Base-by-base conservation (phyloP, 2,329 filamentous ascomycete species). In the Rhexocercosporidium sp. region DNA sequence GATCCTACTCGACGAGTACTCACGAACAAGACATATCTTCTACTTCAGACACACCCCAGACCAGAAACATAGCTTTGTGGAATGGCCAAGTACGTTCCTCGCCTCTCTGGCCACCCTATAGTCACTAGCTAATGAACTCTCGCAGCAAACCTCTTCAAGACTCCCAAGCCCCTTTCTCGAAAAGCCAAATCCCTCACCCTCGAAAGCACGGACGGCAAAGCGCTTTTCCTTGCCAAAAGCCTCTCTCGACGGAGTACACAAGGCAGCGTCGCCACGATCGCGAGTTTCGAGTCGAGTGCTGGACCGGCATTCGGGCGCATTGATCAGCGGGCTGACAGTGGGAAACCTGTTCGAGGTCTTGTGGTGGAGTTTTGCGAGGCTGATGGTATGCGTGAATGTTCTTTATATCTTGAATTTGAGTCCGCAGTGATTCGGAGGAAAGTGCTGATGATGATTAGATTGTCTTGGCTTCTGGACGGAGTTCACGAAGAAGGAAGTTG, bases 31-130 rank as follows among this genome's bases (percentile, higher is more conserved):
- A 12, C 66, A 62, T 20, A 71, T 72, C 14, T 62, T 72, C 12
- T 72, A 72, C 51, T 72, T 72, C 57, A 64, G 67, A 34, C 66
- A 70, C 31, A 70, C 64, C 14, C 47, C 59, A 11, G 67, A 70
- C 27, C 69, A 70, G 18, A 71, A 65, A 60, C 57, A 66, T 18
- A 66, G 64, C 5, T 74, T 72, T 44, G 70, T 71, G 27, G 68
- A 74, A 66, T 71, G 68, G 68, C 70, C 72, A 47, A 64, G 70
- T 72, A 66, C 16, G 44, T 46, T 18, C 59, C 25, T 27, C 11
- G 31, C 1, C 3, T 61, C 37, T 27, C 22, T 11, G 9, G 11
- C 27, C 31, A 20, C 11, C 14, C 34, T n/a, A 22, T 20, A 1
- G 7, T 25, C 22, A 31, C 34, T 57, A 3, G 44, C 34, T n/a